These are phyloP conservation scores for Pichia nakasei DNA, from an alignment of 805 yeast species.

Conservation along the genomic window DNA sequence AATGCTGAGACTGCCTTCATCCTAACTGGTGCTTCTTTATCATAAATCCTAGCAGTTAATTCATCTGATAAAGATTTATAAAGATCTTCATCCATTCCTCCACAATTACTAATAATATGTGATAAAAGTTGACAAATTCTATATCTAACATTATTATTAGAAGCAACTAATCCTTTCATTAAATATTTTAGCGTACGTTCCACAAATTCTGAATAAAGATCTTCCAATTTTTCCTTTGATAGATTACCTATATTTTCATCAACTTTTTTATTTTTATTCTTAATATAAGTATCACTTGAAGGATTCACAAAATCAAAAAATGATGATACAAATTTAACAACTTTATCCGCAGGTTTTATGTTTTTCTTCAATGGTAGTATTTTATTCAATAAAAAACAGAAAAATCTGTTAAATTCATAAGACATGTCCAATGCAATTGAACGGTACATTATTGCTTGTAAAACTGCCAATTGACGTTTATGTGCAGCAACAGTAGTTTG, in stretches of 20 bases:
- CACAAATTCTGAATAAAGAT: conserved; percentile 41
- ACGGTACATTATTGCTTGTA: conserved; percentile 49
- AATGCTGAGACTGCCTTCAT: conserved; percentile 77
- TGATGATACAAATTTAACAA: conserved; percentile 57
- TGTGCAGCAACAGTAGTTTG: conserved; percentile 71
- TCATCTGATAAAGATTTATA: conserved; percentile 55
- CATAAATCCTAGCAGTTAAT: conserved; percentile 55
- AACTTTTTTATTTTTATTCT: conserved; percentile 26
- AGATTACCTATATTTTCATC: conserved; percentile 12
- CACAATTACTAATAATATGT: conserved; percentile 58
- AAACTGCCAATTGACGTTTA: conserved; percentile 56
- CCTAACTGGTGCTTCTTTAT: conserved; percentile 70
- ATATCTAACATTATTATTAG: conserved; percentile 67
- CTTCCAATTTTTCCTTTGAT: not conserved
- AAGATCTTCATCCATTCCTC: conserved; percentile 66
- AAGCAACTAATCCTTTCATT: conserved; percentile 70
- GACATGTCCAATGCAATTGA: conserved; percentile 45
- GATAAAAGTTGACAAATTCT: conserved; percentile 72
- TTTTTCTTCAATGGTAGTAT: conserved; percentile 60
- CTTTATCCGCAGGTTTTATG: conserved; percentile 65
- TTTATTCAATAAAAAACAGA: conserved; percentile 55
- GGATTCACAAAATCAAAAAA: conserved; percentile 45
- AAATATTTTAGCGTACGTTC: conserved; percentile 56
- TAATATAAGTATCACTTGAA: conserved; percentile 15
- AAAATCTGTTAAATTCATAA: conserved; percentile 50